Evolutionary conservation across 352 stramenopile species (phyloP).

Genomic region (Plasmopara muralis): DNA sequence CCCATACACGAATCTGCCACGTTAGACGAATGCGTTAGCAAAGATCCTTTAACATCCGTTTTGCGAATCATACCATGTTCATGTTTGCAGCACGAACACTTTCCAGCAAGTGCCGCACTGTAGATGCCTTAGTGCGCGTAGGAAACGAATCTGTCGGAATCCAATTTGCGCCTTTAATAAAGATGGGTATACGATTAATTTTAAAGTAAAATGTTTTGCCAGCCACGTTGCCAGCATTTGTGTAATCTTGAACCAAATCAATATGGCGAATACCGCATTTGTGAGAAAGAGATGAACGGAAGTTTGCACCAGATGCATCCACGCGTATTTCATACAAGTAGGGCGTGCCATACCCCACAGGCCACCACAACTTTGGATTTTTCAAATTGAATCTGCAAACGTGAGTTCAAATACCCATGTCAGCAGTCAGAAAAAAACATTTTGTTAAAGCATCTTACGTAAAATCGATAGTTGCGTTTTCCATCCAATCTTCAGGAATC

Average conservation of each 20-base stretch:
- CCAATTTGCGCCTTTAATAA: constrained; percentile 77
- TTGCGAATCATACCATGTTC: constrained; percentile 56
- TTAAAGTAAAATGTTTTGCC: constrained; percentile 73
- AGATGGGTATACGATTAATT: constrained; percentile 58
- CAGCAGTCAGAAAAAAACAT: not conserved
- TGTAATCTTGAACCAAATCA: constrained; percentile 53
- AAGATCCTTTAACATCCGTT: not conserved
- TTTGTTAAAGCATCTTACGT: constrained; percentile 19
- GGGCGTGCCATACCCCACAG: constrained; percentile 45
- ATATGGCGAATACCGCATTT: constrained; percentile 51
- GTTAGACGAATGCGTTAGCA: constrained; percentile 3
- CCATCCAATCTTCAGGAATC: constrained; percentile 14
- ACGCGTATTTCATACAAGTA: constrained; percentile 59
- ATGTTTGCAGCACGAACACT: constrained; percentile 64
- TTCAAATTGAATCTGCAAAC: constrained; percentile 31
- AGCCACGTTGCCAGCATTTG: constrained; percentile 29
- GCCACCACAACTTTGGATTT: constrained; percentile 68
- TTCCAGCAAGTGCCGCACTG: constrained; percentile 40
- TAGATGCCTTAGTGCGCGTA: constrained; percentile 36
- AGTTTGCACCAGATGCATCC: constrained; percentile 22
- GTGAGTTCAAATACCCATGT: constrained; percentile 5
- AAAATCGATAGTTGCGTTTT: constrained; percentile 23
- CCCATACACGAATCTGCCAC: constrained; percentile 74
- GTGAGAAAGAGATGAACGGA: constrained; percentile 34
- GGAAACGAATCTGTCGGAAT: constrained; percentile 75